A percentile compares a stretch with the other conserved stretches of the same genome.
phyloP scores from a whole-genome alignment of 2,329 filamentous ascomycete genomes.

The Colletotrichum orchidophilum region DNA sequence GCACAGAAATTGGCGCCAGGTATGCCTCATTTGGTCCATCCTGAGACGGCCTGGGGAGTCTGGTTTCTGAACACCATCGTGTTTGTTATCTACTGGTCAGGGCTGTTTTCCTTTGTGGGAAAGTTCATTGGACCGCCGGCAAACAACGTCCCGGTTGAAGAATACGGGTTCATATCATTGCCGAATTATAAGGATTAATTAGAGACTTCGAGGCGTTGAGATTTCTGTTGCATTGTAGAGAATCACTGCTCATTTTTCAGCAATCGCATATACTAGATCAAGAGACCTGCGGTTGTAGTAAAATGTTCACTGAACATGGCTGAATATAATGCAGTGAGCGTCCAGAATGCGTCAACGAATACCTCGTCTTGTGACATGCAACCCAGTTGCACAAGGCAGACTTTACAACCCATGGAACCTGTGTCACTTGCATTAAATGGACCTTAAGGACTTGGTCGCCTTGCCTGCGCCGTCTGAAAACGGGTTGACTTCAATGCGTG shows the following conservation, averaged over 20 bases:
- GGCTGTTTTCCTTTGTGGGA: background rate
- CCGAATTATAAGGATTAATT: background rate
- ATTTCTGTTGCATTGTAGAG: background rate
- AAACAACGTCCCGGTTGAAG: background rate
- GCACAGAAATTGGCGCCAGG: slow-evolving; percentile 47
- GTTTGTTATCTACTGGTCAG: slow-evolving; percentile 11
- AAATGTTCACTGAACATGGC: background rate
- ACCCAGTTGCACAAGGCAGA: too few relatives aligned
- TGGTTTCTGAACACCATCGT: slow-evolving; percentile 35
- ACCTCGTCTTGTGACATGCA: too few relatives aligned
- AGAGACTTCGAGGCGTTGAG: background rate
- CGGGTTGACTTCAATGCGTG: too few relatives aligned
- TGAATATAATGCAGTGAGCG: background rate
- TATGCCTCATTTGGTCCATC: slow-evolving; percentile 39
- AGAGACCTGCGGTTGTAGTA: background rate
- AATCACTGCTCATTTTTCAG: background rate
- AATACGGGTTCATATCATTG: slow-evolving; percentile 1
- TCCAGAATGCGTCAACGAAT: too few relatives aligned
- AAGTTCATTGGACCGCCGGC: slow-evolving; percentile 5
- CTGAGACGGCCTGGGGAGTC: slow-evolving; percentile 40
- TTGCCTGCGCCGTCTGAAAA: too few relatives aligned
- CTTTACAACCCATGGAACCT: too few relatives aligned
- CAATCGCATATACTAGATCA: background rate
- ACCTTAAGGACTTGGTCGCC: too few relatives aligned
- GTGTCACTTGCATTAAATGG: too few relatives aligned